Evolutionary conservation across 257 asterid species (phyloP).

Genomic region (Schizonepeta tenuifolia): DNA sequence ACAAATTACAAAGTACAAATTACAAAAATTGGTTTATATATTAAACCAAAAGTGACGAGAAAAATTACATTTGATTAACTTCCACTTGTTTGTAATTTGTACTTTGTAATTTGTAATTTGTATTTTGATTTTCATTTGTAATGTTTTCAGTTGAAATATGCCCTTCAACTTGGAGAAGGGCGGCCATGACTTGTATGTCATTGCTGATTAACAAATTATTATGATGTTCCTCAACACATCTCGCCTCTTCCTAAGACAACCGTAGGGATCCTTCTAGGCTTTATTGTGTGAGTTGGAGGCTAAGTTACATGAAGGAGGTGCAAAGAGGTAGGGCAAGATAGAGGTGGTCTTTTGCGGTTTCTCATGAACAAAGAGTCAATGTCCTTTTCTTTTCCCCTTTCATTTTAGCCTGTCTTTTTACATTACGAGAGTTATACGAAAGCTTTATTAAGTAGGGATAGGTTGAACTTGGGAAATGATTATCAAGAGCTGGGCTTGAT

Average conservation of each 20-base stretch:
- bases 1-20: neutral
- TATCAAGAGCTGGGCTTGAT: neutral
- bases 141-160: conserved; percentile 1
- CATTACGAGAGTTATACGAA: neutral
- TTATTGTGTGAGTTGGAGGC: conserved; percentile 19
- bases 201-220: conserved; percentile 21
- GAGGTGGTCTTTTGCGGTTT: conserved; percentile 12
- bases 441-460: neutral
- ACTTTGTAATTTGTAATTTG: neutral
- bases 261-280: neutral
- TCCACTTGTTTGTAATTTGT: too few species aligned
- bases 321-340: conserved; percentile 4
- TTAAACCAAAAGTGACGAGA: too few species aligned
- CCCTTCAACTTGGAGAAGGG: conserved; percentile 20
- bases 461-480: conserved; percentile 10
- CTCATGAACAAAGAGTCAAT: conserved; percentile 3
- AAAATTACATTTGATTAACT: too few species aligned
- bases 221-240: conserved; percentile 10
- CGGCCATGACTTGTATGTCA: conserved; percentile 14
- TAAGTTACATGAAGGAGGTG: conserved; percentile 22
- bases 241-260: conserved; percentile 9
- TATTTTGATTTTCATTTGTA: neutral
- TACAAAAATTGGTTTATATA: too few species aligned
- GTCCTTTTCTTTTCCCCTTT: neutral
- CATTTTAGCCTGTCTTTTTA: conserved; percentile 1